Percentiles rank a stretch among this genome's conserved stretches.
Evolutionary conservation across 352 stramenopile species (phyloP).

Genomic region (Hyaloperonospora brassicae): DNA sequence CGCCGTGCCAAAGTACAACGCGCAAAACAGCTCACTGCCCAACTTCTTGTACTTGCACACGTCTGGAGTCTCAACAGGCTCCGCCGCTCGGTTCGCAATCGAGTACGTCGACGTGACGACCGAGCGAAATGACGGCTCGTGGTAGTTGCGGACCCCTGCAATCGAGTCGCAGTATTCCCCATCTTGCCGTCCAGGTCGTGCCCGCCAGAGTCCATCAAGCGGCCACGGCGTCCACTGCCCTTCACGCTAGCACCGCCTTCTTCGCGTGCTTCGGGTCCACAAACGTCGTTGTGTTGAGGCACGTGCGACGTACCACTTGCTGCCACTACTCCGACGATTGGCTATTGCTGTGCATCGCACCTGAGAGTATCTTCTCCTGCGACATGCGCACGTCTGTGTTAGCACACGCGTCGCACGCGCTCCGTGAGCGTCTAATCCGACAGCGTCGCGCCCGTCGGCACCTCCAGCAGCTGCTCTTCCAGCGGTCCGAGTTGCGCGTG

Average conservation of each 20-base stretch:
- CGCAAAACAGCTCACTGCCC: neutral
- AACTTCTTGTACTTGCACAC: neutral
- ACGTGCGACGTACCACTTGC: constrained; percentile 75
- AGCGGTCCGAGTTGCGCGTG: constrained; percentile 62
- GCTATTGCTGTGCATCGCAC: constrained; percentile 68
- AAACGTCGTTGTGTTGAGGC: constrained; percentile 78
- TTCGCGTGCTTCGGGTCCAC: constrained; percentile 81
- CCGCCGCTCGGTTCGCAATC: constrained; percentile 41
- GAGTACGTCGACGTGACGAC: too few species aligned
- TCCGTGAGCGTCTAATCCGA: constrained; percentile 42
- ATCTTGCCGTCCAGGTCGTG: constrained; percentile 80
- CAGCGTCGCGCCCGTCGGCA: constrained; percentile 63
- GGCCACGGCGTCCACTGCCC: constrained; percentile 69
- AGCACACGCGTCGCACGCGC: constrained; percentile 75
- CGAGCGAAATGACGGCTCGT: too few species aligned
- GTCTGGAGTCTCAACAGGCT: too few species aligned
- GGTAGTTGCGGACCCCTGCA: constrained; percentile 18
- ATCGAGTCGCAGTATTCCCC: constrained; percentile 31
- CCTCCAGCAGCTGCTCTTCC: constrained; percentile 58
- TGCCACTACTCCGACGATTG: constrained; percentile 79
- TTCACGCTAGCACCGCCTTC: constrained; percentile 63
- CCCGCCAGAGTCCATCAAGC: constrained; percentile 83
- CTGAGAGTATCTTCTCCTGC: constrained; percentile 77
- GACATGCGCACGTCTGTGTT: constrained; percentile 84
- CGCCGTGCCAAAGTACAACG: too few species aligned